Evolutionary conservation across 2,329 filamentous ascomycete genomes (phyloP).

Genomic region (Sclerotinia trifoliorum): DNA sequence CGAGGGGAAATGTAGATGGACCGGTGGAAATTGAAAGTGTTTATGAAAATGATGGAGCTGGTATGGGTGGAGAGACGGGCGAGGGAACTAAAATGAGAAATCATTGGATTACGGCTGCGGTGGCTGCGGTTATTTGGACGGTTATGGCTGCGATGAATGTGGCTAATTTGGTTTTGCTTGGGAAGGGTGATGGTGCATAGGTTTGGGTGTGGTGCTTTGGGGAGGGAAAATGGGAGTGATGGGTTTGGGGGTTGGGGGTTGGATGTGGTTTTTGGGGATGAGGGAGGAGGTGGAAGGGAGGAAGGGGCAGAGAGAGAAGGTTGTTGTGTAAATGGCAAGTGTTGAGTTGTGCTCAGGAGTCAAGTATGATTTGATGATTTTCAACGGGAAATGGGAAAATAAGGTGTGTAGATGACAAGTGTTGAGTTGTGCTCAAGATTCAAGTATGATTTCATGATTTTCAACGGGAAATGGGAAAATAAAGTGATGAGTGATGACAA

Average conservation of each 20-base stretch:
- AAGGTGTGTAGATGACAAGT: background rate
- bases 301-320: background rate
- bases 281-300: too few relatives aligned
- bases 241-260: too few relatives aligned
- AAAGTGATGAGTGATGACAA: background rate
- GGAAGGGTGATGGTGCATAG: constrained; percentile 37
- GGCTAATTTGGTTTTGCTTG: constrained; percentile 69
- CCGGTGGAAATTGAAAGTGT: constrained; percentile 10
- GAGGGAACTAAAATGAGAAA: constrained; percentile 62
- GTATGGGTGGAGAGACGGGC: constrained; percentile 28
- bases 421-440: background rate
- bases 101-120: constrained; percentile 58
- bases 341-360: too few relatives aligned
- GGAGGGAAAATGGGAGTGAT: background rate
- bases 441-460: background rate
- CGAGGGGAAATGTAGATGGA: background rate
- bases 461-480: too few relatives aligned
- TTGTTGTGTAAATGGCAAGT: background rate
- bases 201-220: background rate
- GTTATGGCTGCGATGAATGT: constrained; percentile 70
- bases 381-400: too few relatives aligned
- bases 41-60: background rate
- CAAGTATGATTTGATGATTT: background rate
- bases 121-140: constrained; percentile 74
- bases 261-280: background rate